Evolutionary conservation across 2,329 filamentous ascomycete genomes (phyloP), one percentile per base, ranked within the genome.

Genomic region (Colletotrichum trifolii): DNA sequence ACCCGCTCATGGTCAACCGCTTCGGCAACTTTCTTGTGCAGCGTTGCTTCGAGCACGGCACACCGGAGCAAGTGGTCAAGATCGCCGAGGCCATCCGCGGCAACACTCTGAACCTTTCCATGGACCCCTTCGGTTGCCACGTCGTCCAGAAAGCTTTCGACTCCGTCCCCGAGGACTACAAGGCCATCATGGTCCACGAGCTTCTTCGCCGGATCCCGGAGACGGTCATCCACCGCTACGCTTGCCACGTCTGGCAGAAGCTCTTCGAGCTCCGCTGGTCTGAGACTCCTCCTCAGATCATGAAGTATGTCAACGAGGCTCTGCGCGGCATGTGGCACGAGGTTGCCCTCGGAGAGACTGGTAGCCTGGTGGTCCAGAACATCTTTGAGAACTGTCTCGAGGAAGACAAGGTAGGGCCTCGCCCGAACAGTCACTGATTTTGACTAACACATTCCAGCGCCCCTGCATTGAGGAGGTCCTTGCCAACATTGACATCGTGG

Each of bases 371-470:
- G 49, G 96, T 99, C 53, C 96, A 99, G 79, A 99, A 99, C 77
- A 99, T 99, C 74, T 99, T 99, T 77, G 96, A 99, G 82, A 99
- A 99, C 74, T 99, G 96, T 73, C 87, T 98, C 36, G 96, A 99
- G 74, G 95, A 98, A 73, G 96, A 99, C 81, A 99, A 99, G 89
- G 94, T 95, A 82, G 69, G 82, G 13, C 3, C 3, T 25, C 39
- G 8, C 11, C 15, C 34, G 40, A 43, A 33, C 40, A 4, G 17
- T 38, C n/a, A 36, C 8, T 4, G 6, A 15, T 42, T 8, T 10
- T 33, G 56, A 35, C 69, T 75, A 68, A 73, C 53, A 38, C 40
- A 35, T 52, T 68, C n/a, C 70, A 97, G 94, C 94, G 96, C 66
- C 94, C 94, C 49, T 97, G 96, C 74, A 97, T 99, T 74, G 94